Evolutionary conservation across 73 alveolate genomes (phyloP), one percentile per base, ranked within the genome.

Genomic region (Breviolum minutum): DNA sequence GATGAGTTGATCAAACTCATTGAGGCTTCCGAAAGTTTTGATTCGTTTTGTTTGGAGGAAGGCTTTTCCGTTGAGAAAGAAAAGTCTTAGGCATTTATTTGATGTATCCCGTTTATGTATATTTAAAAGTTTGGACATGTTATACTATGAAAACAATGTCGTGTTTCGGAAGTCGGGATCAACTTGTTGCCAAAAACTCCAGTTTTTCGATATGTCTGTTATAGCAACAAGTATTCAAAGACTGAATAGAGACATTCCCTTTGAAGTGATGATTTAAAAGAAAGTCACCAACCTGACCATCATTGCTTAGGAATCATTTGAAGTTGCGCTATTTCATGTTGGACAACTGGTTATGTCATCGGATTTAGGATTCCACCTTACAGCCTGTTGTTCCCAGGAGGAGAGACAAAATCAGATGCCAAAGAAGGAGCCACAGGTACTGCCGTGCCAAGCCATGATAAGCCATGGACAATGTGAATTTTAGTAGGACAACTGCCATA

Each of bases 1-100:
- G 98, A 92, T 26, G 98, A 92, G 98, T 40, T 92, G 81, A 74
- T 92, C 90, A 73, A 92, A 66, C 90, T 92, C 81, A 92, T 92
- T 63, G 98, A 92, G 97, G 97, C 61, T 16, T 71, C 20, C 83
- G 71, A 6, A 70, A 48, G 91, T 48, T 48, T 22, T 54, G 10
- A n/a, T n/a, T n/a, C n/a, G n/a, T n/a, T n/a, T 13, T 13, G 10
- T 13, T 14, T 73, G 1, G 83, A 73, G 12, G 32, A 73, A 17
- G 77, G 24, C 77, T 14, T 14, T 14, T 14, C 54, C 0, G 54
- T 40, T 40, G 54, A 40, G 54, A 40, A 40, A 40, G 54, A 40
- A 40, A 40, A 40, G 3, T 40, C 54, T 40, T 40, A 40, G 54
- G 54, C 54, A 40, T 40, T 40, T 40, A 40, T 40, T 40, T 40